Evolutionary conservation across 2,329 filamentous ascomycete genomes (phyloP).

Genomic region (Metarhizium anisopliae): DNA sequence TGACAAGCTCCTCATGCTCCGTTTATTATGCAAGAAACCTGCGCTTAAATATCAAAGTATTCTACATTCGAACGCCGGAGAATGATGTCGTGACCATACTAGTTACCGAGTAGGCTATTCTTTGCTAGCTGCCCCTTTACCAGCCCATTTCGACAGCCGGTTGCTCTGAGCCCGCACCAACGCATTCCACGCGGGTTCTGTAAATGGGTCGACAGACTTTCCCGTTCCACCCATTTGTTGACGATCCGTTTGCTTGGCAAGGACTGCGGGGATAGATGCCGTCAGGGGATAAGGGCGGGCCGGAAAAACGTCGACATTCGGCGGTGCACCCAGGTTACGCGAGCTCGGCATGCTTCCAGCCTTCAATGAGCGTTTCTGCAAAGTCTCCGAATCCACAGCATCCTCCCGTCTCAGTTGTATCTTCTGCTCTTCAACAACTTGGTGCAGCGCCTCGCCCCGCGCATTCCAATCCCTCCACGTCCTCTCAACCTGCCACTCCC

Average conservation of each 20-base stretch:
- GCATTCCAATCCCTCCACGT: slow-evolving; percentile 31
- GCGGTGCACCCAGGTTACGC: not conserved
- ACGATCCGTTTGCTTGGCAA: not conserved
- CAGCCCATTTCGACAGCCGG: not conserved
- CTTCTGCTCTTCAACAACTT: slow-evolving; percentile 31
- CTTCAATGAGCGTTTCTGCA: not conserved
- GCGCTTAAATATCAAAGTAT: too few relatives aligned
- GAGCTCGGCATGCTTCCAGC: not conserved
- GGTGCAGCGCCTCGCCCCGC: slow-evolving; percentile 29
- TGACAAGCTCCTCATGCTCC: not conserved
- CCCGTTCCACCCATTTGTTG: not conserved
- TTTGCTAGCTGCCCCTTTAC: not conserved
- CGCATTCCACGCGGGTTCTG: slow-evolving; percentile 3
- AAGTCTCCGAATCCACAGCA: not conserved
- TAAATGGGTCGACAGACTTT: slow-evolving; percentile 4
- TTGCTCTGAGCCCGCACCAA: slow-evolving; percentile 2
- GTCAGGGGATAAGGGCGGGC: not conserved
- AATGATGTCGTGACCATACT: not conserved
- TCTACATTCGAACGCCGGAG: too few relatives aligned
- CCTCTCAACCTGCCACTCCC: slow-evolving; percentile 19
- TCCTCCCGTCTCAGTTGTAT: slow-evolving; percentile 16
- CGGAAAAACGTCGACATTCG: slow-evolving; percentile 7
- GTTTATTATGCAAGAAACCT: not conserved
- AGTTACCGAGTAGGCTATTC: not conserved
- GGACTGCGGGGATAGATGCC: not conserved